Evolutionary conservation across 495 filamentous ascomycete genomes (phyloP).

Genomic region (Trichoderma asperelloides): DNA sequence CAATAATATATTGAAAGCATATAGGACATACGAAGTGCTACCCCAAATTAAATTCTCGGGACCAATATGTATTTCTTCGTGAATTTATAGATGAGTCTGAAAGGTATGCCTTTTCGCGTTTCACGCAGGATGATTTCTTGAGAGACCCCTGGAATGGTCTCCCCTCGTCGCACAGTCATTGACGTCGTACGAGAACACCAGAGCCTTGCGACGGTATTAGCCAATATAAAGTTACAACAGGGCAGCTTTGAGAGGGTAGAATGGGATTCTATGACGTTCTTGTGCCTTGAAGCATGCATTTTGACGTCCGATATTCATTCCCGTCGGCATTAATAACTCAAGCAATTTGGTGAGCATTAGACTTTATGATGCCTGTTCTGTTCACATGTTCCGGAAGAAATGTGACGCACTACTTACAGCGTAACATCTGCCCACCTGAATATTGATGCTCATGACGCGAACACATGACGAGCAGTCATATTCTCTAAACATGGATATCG

Average conservation of each 20-base stretch:
- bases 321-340: background rate
- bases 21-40: no score
- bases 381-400: background rate
- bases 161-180: no score
- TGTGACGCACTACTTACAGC: background rate
- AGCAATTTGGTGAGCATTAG: background rate
- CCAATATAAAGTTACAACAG: background rate
- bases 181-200: no score
- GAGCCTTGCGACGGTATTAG: no score
- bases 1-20: no score
- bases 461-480: background rate
- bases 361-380: background rate
- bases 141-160: no score
- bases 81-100: no score
- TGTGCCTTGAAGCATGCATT: background rate
- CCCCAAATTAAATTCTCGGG: no score
- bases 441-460: background rate
- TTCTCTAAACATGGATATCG: background rate
- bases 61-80: no score
- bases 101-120: no score
- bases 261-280: background rate
- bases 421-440: background rate
- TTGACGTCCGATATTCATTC: background rate
- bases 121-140: no score
- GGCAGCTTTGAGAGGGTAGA: background rate